Evolutionary conservation across 768 basidiomycete genomes (phyloP), one percentile per base, ranked within the genome.

Genomic region (Neoboletus brunneissimus): DNA sequence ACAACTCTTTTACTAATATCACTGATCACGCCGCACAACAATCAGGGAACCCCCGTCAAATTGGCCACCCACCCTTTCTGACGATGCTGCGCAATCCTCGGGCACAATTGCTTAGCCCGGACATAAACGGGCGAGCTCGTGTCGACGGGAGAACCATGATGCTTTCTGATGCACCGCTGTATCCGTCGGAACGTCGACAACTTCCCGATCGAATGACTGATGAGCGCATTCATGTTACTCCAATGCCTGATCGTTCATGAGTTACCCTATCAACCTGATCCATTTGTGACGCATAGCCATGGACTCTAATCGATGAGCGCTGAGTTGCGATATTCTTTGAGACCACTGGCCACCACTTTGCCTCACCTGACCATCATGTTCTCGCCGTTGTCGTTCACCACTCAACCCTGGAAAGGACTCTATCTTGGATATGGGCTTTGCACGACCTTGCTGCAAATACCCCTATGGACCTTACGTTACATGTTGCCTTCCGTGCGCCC

Each of bases 371-470:
- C 45, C 27, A 56, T 23, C 32, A 66, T 68, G 61, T 13, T 44
- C 9, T 52, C 18, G 18, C 41, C 44, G 38, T 32, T 47, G 31
- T 53, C 45, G 43, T 62, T 31, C 51, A 42, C 51, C 29, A 40
- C 53, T 10, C 83, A 84, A 59, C 81, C 83, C 10, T 64, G 80
- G 67, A 83, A 81, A 62, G 71, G 67, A 10, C 53, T 82, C 34
- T 84, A 80, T 66, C 61, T 83, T 27, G 63, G 70, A 7, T 81
- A 79, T 61, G 73, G 77, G 47, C 45, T 79, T 20, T 32, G 78
- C 16, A 61, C 75, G 6, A 51, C 76, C 35, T 71, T 81, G 40
- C 35, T 85, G 34, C 76, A 77, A 29, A 45, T 82, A 46, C 83
- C 84, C 3, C 59, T 77, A 44, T 83, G 83, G 81, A 58, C 71